These are phyloP conservation scores for Grosmannia huntii DNA, from an alignment of 2,329 filamentous ascomycete genomes.

Conservation along the genomic window DNA sequence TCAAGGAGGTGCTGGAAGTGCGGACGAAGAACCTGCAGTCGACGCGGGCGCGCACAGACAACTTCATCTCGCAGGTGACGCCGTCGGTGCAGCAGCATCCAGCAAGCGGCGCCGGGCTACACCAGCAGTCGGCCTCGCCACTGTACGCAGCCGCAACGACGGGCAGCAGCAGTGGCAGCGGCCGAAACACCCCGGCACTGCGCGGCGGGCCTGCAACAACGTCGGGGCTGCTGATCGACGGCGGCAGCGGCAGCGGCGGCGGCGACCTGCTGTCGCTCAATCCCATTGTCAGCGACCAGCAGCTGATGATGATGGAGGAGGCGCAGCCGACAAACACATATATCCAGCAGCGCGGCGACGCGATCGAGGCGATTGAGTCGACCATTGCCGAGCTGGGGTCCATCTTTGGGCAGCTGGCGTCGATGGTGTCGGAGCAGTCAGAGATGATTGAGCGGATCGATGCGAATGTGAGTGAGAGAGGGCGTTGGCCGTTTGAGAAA, in stretches of 20 bases:
- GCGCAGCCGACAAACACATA: constrained; percentile 76
- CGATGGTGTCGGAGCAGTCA: constrained; percentile 94
- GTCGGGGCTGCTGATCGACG: not conserved
- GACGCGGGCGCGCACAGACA: constrained; percentile 80
- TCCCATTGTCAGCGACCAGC: constrained; percentile 65
- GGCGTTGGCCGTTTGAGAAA: not conserved
- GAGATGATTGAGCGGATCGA: constrained; percentile 60
- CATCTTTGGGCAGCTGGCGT: constrained; percentile 50
- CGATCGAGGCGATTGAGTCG: constrained; percentile 91
- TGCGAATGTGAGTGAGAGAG: constrained; percentile 12
- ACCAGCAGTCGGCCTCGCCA: constrained; percentile 58
- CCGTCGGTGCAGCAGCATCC: constrained; percentile 52
- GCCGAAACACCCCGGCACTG: constrained; percentile 11
- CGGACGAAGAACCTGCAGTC: constrained; percentile 97
- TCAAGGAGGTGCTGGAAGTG: constrained; percentile 94
- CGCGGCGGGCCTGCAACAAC: constrained; percentile 8
- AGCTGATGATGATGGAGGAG: constrained; percentile 87
- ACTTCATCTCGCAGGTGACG: constrained; percentile 86
- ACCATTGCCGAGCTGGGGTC: constrained; percentile 83
- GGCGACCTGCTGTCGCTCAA: constrained; percentile 75
- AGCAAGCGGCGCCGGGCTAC: not conserved
- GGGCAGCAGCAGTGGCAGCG: constrained; percentile 24
- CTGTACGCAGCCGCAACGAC: constrained; percentile 58
- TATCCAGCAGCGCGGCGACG: constrained; percentile 85
- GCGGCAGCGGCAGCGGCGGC: not conserved